These are phyloP conservation scores for Phytophthora citricola DNA, from an alignment of 352 stramenopile genomes.

Conservation along the genomic window DNA sequence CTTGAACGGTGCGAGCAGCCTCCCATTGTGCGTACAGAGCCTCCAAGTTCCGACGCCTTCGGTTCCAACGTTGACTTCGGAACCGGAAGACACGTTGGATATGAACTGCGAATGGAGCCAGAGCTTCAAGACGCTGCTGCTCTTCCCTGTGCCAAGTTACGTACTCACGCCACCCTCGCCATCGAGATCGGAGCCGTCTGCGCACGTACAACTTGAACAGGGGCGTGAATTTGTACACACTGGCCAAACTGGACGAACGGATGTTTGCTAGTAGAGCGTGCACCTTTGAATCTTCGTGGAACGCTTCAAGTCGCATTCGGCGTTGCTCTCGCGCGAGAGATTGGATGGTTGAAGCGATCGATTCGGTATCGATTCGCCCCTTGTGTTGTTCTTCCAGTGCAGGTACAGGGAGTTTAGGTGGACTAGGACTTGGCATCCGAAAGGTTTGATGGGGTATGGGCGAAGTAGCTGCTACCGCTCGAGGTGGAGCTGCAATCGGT, in stretches of 20 bases:
- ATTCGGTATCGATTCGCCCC: constrained; percentile 21
- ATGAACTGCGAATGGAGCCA: constrained; percentile 55
- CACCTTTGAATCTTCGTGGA: constrained; percentile 36
- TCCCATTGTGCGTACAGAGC: constrained; percentile 48
- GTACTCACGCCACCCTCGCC: constrained; percentile 50
- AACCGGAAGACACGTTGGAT: constrained; percentile 69
- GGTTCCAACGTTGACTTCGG: constrained; percentile 44
- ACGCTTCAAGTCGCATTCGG: constrained; percentile 32
- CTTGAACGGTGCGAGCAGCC: constrained; percentile 46
- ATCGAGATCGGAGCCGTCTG: constrained; percentile 44
- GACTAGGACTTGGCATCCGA: constrained; percentile 23
- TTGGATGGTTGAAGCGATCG: constrained; percentile 24
- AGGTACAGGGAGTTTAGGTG: constrained; percentile 14
- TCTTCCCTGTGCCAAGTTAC: constrained; percentile 55
- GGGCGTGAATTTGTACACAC: constrained; percentile 69
- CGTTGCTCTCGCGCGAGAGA: constrained; percentile 43
- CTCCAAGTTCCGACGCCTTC: constrained; percentile 39
- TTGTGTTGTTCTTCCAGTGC: constrained; percentile 28
- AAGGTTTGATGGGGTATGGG: constrained; percentile 17
- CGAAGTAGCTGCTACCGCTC: background rate
- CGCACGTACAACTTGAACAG: constrained; percentile 63
- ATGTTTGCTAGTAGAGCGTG: constrained; percentile 50
- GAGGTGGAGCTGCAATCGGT: constrained; percentile 29
- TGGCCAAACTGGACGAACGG: constrained; percentile 36
- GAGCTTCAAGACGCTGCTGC: constrained; percentile 37